These are phyloP conservation scores for Elongisporangium anandrum DNA, from an alignment of 352 stramenopile genomes.

Conservation along the genomic window DNA sequence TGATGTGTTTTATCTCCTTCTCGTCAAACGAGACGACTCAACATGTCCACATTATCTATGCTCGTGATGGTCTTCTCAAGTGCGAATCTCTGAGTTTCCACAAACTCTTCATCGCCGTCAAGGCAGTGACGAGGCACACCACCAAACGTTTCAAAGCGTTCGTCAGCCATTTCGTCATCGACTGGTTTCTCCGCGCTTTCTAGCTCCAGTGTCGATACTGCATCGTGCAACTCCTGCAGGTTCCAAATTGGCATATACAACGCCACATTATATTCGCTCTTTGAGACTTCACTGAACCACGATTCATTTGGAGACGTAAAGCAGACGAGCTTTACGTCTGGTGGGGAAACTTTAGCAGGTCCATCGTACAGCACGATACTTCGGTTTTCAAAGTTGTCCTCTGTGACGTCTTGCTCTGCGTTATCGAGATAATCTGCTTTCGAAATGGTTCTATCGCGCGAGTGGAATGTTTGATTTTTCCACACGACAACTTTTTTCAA, in stretches of 20 bases:
- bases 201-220: neutral
- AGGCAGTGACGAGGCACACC: neutral
- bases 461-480: neutral
- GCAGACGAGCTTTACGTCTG: neutral
- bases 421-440: neutral
- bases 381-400: neutral
- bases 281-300: neutral
- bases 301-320: neutral
- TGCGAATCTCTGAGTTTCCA: neutral
- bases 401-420: no score
- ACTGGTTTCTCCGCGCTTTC: neutral
- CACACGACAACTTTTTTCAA: neutral
- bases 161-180: neutral
- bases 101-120: neutral
- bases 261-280: neutral
- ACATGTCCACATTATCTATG: neutral
- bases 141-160: neutral
- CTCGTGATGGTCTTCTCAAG: neutral
- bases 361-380: neutral
- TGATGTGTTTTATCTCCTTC: neutral
- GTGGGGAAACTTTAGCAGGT: neutral
- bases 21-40: neutral
- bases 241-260: neutral
- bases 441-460: neutral
- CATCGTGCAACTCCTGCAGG: neutral